Evolutionary conservation across 1,284 basidiomycete genomes (phyloP).

Genomic region (Trichosporon sp.): DNA sequence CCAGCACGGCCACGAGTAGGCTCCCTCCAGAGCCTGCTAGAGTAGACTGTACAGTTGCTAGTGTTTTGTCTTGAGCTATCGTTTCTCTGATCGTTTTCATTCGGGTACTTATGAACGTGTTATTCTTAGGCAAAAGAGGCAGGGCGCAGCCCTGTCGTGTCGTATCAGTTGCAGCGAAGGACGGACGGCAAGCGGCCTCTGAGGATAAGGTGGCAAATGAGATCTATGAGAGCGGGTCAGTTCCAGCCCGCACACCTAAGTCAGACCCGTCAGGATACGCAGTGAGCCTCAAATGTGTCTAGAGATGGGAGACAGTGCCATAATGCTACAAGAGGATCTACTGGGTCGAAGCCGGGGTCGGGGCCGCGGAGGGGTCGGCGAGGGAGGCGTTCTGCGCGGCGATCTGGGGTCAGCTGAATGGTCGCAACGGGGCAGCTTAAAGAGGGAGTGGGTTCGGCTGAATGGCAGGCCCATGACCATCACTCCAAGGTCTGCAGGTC

Average conservation of each 20-base stretch:
- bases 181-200: no score
- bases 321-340: slow-evolving; percentile 12
- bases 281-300: neutral
- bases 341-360: slow-evolving; percentile 2
- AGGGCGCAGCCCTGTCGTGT: no score
- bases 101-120: slow-evolving; percentile 13
- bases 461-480: no score
- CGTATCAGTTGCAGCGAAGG: no score
- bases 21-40: neutral
- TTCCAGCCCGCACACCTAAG: no score
- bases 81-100: neutral
- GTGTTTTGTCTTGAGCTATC: neutral
- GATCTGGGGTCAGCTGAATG: slow-evolving; percentile 22
- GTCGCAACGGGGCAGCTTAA: no score
- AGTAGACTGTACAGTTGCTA: slow-evolving; percentile 7
- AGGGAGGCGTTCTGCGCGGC: slow-evolving; percentile 4
- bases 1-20: neutral
- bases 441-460: no score
- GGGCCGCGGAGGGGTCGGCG: slow-evolving; percentile 7
- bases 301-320: slow-evolving; percentile 16
- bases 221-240: no score
- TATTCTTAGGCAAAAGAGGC: neutral
- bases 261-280: no score
- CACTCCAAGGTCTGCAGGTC: no score
- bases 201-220: no score